phyloP scores from a whole-genome alignment of 2,329 filamentous ascomycete species.

The Colletotrichum tropicale region DNA sequence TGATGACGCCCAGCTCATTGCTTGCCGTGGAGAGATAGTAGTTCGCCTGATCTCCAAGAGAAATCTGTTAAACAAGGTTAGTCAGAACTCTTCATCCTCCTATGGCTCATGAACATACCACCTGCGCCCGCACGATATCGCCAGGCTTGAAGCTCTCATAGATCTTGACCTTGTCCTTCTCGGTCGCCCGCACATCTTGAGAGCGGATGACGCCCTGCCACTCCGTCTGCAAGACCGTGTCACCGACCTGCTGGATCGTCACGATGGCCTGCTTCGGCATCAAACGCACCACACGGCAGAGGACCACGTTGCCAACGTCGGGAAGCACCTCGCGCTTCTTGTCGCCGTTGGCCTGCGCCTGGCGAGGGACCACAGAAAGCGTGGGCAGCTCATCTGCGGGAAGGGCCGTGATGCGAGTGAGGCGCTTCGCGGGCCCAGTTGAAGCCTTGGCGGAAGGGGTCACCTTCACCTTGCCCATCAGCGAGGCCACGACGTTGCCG shows the following conservation, averaged over 20 bases:
- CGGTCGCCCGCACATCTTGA: conserved; percentile 92
- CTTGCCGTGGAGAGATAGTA: conserved; percentile 94
- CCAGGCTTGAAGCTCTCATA: conserved; percentile 91
- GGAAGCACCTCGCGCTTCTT: conserved; percentile 77
- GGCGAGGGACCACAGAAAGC: conserved; percentile 57
- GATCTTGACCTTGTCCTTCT: conserved; percentile 93
- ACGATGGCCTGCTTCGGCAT: conserved; percentile 85
- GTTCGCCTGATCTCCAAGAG: conserved; percentile 88
- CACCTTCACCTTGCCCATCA: conserved; percentile 74
- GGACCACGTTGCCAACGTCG: conserved; percentile 78
- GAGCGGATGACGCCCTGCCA: conserved; percentile 86
- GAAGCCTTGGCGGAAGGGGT: conserved; percentile 50
- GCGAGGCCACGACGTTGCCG: conserved; percentile 78
- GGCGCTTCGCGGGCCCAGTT: conserved; percentile 60
- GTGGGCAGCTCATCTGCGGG: conserved; percentile 50
- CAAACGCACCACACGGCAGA: conserved; percentile 85
- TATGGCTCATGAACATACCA: conserved; percentile 59
- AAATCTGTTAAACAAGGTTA: conserved; percentile 61
- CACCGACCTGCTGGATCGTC: conserved; percentile 82
- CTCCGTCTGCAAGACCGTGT: conserved; percentile 74
- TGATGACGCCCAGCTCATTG: conserved; percentile 92
- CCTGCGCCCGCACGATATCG: conserved; percentile 85
- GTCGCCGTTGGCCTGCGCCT: conserved; percentile 30
- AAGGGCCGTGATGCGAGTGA: conserved; percentile 60
- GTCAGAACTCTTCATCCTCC: conserved; percentile 1